Evolutionary conservation across 169 alveolate genomes (phyloP), one percentile per base, ranked within the genome.

Genomic region (Plasmodium coatneyi): DNA sequence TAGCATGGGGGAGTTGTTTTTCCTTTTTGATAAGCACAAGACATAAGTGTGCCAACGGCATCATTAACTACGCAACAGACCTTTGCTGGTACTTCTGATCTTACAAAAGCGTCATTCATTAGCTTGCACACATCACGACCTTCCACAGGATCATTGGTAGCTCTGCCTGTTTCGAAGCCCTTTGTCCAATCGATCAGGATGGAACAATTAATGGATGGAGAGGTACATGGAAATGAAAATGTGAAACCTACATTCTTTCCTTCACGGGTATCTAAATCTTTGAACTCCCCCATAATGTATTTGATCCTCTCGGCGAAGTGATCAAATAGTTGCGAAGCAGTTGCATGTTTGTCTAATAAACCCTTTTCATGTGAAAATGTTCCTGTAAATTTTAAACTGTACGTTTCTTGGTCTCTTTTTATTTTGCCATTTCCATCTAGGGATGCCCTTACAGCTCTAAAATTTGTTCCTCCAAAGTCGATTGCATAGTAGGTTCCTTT

Each of bases 111-210:
- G 14, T 93, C 96, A 90, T 97, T 95, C 95, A 97, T 93, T 60
- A 97, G 89, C 87, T 70, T 91, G 14, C 98, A 98, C 6, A 97
- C 98, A 92, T 97, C 99, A n/a, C 96, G 94, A 80, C 99, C 99
- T 80, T 97, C 99, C 30, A 97, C 99, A 41, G 97, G 98, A 36
- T 96, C 97, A n/a, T 79, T 81, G 7, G 99, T 97, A 83, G 93
- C 97, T 74, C 98, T 95, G 12, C 99, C 99, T 12, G 99, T 97
- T 80, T 97, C 99, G 84, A 97, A 97, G 16, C 97, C 99, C 92
- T 97, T 97, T n/a, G 99, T 97, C 99, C 99, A 97, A 84, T 95
- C 97, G 60, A 97, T 84, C 41, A 97, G 92, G 36, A 95, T 91
- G 52, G 98, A 96, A 82, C 90, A 86, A 60, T 92, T 92, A 71